A percentile compares a stretch with the other conserved stretches of the same genome.
These are phyloP conservation scores for Ogataea methanolica DNA, from an alignment of 805 yeast genomes.

Conservation along the genomic window DNA sequence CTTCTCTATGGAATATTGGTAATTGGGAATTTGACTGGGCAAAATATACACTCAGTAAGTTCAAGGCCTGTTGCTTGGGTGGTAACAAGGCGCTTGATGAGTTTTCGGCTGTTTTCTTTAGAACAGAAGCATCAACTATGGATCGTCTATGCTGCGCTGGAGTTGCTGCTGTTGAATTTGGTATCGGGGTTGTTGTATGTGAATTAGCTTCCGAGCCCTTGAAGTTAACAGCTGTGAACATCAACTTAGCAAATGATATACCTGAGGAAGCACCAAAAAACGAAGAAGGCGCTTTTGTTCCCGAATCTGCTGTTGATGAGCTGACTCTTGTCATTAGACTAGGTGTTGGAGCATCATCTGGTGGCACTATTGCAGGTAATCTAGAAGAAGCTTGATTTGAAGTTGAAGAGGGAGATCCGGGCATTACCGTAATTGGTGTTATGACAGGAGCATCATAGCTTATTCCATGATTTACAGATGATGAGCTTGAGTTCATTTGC, in stretches of 20 bases:
- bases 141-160: slow-evolving; percentile 10
- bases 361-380: no score
- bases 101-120: slow-evolving; percentile 18
- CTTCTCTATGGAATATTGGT: slow-evolving; percentile 80
- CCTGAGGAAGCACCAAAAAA: slow-evolving; percentile 53
- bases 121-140: slow-evolving; percentile 25
- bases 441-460: no score
- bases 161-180: slow-evolving; percentile 2
- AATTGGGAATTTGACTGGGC: slow-evolving; percentile 78
- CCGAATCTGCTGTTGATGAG: slow-evolving; percentile 26
- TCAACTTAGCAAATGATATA: slow-evolving; percentile 69
- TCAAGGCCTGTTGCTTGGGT: slow-evolving; percentile 64
- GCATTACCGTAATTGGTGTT: no score
- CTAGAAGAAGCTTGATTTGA: no score
- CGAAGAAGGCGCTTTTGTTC: slow-evolving; percentile 28
- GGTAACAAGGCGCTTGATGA: slow-evolving; percentile 53
- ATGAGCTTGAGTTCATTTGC: background rate
- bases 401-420: no score
- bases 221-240: slow-evolving; percentile 73
- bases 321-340: slow-evolving; percentile 23
- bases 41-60: slow-evolving; percentile 60
- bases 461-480: no score
- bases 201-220: slow-evolving; percentile 21
- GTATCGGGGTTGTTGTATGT: slow-evolving; percentile 1
- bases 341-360: background rate